Evolutionary conservation across 2,329 filamentous ascomycete genomes (phyloP).

Genomic region (Diaporthe capsici): DNA sequence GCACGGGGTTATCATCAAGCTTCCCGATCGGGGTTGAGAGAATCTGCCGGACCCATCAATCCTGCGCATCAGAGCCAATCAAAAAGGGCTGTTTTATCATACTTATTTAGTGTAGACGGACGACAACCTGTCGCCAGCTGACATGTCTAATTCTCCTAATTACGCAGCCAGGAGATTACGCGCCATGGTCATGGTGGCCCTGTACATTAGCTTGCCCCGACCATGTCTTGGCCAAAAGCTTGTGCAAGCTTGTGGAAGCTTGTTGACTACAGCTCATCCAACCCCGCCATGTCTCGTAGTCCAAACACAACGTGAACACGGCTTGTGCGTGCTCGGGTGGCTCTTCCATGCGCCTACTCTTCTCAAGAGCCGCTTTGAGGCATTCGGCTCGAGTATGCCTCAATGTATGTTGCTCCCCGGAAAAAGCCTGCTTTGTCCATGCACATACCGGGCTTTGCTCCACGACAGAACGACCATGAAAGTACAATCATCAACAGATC

Average conservation of each 20-base stretch:
- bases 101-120: no score
- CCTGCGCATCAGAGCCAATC: conserved; percentile 3
- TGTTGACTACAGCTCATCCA: not conserved
- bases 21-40: not conserved
- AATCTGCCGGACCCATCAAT: conserved; percentile 16
- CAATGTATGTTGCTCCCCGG: not conserved
- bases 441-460: not conserved
- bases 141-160: not conserved
- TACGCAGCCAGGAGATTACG: not conserved
- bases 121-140: not conserved
- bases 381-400: not conserved
- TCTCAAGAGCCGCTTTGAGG: not conserved
- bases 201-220: not conserved
- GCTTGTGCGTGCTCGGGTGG: no score
- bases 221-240: not conserved
- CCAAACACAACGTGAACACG: not conserved
- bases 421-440: not conserved
- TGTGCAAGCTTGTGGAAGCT: not conserved
- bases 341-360: not conserved
- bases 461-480: not conserved
- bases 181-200: not conserved
- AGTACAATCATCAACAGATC: not conserved
- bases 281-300: not conserved
- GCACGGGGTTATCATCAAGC: conserved; percentile 25
- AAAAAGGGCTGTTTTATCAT: conserved; percentile 1